A percentile compares a stretch with the other conserved stretches of the same genome.
Evolutionary conservation across 2,329 filamentous ascomycete species (phyloP).

Genomic region (Trichoderma endophyticum): DNA sequence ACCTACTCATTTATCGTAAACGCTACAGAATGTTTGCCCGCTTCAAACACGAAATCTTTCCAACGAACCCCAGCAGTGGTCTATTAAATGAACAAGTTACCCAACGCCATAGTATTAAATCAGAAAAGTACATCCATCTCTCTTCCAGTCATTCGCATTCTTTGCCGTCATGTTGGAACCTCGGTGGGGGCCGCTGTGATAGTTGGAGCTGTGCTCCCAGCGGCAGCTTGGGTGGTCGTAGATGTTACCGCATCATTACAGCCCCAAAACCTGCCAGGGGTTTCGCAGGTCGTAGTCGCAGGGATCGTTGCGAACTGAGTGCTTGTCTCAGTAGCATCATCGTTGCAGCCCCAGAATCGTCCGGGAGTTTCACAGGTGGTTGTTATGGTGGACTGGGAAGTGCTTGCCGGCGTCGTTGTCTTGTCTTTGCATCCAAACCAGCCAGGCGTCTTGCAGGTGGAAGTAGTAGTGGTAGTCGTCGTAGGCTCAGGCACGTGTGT

Average conservation of each 20-base stretch:
- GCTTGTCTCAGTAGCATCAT: conserved; percentile 21
- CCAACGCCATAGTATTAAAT: neutral
- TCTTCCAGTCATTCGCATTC: conserved; percentile 25
- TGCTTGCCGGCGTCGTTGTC: conserved; percentile 24
- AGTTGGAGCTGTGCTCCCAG: conserved; percentile 25
- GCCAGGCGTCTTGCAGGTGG: conserved; percentile 60
- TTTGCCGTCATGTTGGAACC: conserved; percentile 31
- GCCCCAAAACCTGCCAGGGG: conserved; percentile 56
- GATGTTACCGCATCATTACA: conserved; percentile 42
- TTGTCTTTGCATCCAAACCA: conserved; percentile 64
- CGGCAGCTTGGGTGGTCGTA: conserved; percentile 41
- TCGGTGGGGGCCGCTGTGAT: conserved; percentile 33
- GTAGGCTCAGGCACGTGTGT: conserved; percentile 33
- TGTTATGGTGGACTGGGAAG: conserved; percentile 27
- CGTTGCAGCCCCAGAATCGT: conserved; percentile 53
- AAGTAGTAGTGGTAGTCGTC: conserved; percentile 43
- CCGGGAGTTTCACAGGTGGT: conserved; percentile 51
- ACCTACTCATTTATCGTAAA: conserved; percentile 12
- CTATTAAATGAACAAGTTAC: conserved; percentile 3
- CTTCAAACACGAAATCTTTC: conserved; percentile 1
- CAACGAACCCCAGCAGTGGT: neutral
- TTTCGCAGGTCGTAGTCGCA: conserved; percentile 43
- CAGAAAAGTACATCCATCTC: neutral
- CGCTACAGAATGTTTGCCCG: conserved; percentile 3
- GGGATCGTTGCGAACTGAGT: conserved; percentile 24